phyloP scores from a whole-genome alignment of 75 land plant species.

The Pinus albicaulis region DNA sequence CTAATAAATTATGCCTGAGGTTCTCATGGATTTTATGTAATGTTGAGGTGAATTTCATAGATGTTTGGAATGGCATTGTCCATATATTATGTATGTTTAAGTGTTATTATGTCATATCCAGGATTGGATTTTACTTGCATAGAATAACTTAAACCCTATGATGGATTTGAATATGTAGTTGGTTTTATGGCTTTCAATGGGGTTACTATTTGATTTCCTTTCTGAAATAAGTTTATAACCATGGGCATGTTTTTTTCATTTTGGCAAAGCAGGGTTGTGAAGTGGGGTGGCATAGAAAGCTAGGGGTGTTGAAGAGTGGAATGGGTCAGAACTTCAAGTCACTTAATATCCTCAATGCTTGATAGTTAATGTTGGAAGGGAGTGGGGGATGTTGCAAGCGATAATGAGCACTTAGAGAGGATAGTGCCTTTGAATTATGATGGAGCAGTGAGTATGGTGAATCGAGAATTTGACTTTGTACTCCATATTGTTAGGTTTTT shows the following conservation, averaged over 20 bases:
- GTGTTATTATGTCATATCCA: too few relatives aligned
- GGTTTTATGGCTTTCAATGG: not conserved
- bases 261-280: not conserved
- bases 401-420: not conserved
- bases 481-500: too few relatives aligned
- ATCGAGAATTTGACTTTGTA: too few relatives aligned
- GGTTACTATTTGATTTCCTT: not conserved
- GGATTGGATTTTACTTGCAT: too few relatives aligned
- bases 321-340: slow-evolving; percentile 1
- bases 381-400: not conserved
- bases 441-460: not conserved
- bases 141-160: too few relatives aligned
- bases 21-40: too few relatives aligned
- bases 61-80: too few relatives aligned
- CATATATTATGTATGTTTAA: too few relatives aligned
- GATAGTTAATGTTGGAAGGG: not conserved
- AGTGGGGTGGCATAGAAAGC: not conserved
- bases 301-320: not conserved
- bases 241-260: not conserved
- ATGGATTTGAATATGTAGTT: too few relatives aligned
- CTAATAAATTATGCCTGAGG: too few relatives aligned
- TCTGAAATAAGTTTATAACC: not conserved
- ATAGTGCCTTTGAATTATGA: not conserved
- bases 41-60: too few relatives aligned
- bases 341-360: not conserved